phyloP scores from a whole-genome alignment of 495 filamentous ascomycete genomes.

The Daldinia concentrica region DNA sequence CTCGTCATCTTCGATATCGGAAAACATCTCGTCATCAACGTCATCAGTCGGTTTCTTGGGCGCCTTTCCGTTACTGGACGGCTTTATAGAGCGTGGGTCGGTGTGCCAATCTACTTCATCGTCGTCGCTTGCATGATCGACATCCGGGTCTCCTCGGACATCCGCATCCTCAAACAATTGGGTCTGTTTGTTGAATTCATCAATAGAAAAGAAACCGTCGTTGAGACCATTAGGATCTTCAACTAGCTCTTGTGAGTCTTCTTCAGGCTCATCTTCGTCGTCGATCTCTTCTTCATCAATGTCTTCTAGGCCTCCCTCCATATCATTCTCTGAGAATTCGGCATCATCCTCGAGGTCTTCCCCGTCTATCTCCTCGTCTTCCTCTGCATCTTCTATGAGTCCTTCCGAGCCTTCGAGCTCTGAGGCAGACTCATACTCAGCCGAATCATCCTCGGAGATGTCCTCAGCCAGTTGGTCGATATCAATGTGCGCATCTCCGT shows the following conservation, averaged over 20 bases:
- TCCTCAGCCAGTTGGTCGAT: conserved; percentile 56
- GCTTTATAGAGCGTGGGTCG: conserved; percentile 64
- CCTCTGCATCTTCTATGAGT: conserved; percentile 55
- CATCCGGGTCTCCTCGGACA: conserved; percentile 67
- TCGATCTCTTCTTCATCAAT: conserved; percentile 49
- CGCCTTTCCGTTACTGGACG: conserved; percentile 16
- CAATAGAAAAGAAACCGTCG: conserved; percentile 98
- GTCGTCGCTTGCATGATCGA: conserved; percentile 72
- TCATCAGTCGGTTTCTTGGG: conserved; percentile 34
- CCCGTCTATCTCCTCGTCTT: conserved; percentile 52
- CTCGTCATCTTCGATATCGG: conserved; percentile 53
- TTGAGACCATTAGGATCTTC: conserved; percentile 72
- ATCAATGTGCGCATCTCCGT: conserved; percentile 36
- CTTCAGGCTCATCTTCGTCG: conserved; percentile 48
- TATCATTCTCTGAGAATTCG: conserved; percentile 47
- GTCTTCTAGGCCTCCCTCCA: conserved; percentile 48
- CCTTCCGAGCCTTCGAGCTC: conserved; percentile 49
- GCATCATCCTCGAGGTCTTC: conserved; percentile 53
- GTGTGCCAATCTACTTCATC: conserved; percentile 87
- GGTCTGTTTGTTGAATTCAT: conserved; percentile 94
- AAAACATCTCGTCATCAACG: conserved; percentile 36
- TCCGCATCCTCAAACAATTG: conserved; percentile 88
- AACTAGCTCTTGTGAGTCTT: conserved; percentile 49
- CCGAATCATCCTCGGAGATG: conserved; percentile 58
- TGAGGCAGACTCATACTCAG: conserved; percentile 41